Evolutionary conservation across 2,329 filamentous ascomycete genomes (phyloP).

Genomic region (Venturia carpophila): DNA sequence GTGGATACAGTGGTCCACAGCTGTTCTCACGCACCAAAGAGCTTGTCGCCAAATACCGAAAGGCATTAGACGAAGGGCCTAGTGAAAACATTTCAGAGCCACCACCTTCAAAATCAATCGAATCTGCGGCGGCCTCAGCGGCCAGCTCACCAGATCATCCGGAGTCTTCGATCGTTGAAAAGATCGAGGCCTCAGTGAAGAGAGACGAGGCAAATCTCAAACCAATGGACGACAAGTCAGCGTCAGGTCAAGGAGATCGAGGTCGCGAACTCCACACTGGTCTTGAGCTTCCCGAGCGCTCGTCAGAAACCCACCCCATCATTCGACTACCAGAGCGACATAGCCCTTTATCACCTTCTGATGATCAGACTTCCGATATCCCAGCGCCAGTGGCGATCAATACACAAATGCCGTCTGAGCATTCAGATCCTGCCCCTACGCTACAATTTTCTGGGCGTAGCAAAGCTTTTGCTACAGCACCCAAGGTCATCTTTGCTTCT

Average conservation of each 20-base stretch:
- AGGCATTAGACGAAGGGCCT: constrained; percentile 39
- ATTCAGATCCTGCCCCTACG: neutral
- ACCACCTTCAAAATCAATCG: neutral
- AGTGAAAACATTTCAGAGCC: constrained; percentile 20
- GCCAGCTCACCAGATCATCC: neutral
- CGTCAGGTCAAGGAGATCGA: neutral
- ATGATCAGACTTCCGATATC: neutral
- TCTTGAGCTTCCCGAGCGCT: constrained; percentile 3
- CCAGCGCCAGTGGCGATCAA: constrained; percentile 5
- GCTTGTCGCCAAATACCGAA: constrained; percentile 71
- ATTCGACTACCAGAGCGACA: constrained; percentile 12
- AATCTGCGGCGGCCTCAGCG: neutral
- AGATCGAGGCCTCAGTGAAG: neutral
- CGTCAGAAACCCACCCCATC: constrained; percentile 1
- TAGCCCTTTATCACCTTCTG: neutral
- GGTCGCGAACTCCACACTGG: constrained; percentile 11
- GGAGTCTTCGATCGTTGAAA: neutral
- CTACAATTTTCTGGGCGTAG: neutral
- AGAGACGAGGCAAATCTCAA: constrained; percentile 13
- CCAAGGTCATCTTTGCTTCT: constrained; percentile 85
- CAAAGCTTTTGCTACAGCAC: constrained; percentile 23
- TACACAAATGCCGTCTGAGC: constrained; percentile 4
- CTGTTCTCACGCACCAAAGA: constrained; percentile 74
- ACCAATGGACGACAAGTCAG: constrained; percentile 14
- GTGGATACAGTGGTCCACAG: constrained; percentile 85